phyloP scores from a whole-genome alignment of 2,329 filamentous ascomycete species.

The Botrytis tulipae region DNA sequence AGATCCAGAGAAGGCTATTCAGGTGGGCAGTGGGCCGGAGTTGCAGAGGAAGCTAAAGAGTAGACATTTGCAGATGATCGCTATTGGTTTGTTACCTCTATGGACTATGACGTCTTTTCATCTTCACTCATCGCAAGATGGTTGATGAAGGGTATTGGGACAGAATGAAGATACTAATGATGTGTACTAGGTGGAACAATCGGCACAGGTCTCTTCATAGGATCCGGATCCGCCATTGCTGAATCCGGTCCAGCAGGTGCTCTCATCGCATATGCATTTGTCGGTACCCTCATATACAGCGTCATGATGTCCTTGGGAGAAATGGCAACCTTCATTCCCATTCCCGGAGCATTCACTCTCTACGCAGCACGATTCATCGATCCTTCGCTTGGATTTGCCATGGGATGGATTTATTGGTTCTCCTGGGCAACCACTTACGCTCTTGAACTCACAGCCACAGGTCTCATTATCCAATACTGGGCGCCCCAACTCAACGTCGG shows the following conservation, averaged over 20 bases:
- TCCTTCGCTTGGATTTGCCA: constrained; percentile 69
- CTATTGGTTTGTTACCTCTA: constrained; percentile 44
- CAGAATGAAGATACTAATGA: background rate
- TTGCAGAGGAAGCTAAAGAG: constrained; percentile 46
- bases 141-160: constrained; percentile 8
- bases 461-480: constrained; percentile 77
- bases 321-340: constrained; percentile 75
- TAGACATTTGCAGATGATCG: constrained; percentile 67
- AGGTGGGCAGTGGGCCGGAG: constrained; percentile 19
- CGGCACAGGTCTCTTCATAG: constrained; percentile 71
- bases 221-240: constrained; percentile 61
- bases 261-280: constrained; percentile 66
- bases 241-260: constrained; percentile 64
- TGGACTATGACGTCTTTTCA: constrained; percentile 23
- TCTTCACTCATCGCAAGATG: background rate
- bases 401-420: constrained; percentile 86
- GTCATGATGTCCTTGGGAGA: constrained; percentile 71
- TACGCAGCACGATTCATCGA: constrained; percentile 76
- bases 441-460: constrained; percentile 69
- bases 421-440: constrained; percentile 72
- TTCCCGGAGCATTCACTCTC: constrained; percentile 72
- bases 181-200: constrained; percentile 55
- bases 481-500: constrained; percentile 59
- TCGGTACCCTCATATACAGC: constrained; percentile 71
- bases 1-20: constrained; percentile 15